Evolutionary conservation across 192 early-diverging fungal species (phyloP).

Genomic region (Backusella mclennaniae): DNA sequence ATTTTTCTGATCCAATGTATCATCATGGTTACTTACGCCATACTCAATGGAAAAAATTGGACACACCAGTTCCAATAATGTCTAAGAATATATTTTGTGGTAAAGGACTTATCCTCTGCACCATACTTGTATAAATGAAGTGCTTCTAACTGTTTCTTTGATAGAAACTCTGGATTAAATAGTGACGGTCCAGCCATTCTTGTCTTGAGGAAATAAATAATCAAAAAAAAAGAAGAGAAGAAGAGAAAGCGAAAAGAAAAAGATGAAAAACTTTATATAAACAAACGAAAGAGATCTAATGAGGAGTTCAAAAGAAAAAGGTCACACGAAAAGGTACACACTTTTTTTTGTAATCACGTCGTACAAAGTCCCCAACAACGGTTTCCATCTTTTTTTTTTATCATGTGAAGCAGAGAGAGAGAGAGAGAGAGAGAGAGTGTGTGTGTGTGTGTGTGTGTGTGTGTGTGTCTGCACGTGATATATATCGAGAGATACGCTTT

Average conservation of each 20-base stretch:
- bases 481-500: not conserved
- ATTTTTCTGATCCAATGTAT: not conserved
- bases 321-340: not conserved
- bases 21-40: slow-evolving; percentile 55
- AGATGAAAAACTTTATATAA: not conserved
- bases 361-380: not conserved
- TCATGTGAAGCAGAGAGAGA: not conserved
- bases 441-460: not conserved
- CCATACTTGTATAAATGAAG: slow-evolving; percentile 83
- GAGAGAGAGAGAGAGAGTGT: too few species aligned
- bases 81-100: slow-evolving; percentile 71
- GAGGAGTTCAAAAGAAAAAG: not conserved
- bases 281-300: not conserved
- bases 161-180: slow-evolving; percentile 9
- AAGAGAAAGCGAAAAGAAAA: not conserved
- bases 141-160: slow-evolving; percentile 42
- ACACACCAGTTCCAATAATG: slow-evolving; percentile 89
- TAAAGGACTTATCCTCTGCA: slow-evolving; percentile 81
- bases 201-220: not conserved
- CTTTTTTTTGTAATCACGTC: not conserved
- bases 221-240: not conserved
- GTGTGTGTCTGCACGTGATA: not conserved
- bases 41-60: slow-evolving; percentile 79
- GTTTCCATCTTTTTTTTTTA: not conserved
- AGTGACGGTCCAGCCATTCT: not conserved